Conservation (phyloP, 257 asterid species). For the Craterostigma plantagineum region DNA sequence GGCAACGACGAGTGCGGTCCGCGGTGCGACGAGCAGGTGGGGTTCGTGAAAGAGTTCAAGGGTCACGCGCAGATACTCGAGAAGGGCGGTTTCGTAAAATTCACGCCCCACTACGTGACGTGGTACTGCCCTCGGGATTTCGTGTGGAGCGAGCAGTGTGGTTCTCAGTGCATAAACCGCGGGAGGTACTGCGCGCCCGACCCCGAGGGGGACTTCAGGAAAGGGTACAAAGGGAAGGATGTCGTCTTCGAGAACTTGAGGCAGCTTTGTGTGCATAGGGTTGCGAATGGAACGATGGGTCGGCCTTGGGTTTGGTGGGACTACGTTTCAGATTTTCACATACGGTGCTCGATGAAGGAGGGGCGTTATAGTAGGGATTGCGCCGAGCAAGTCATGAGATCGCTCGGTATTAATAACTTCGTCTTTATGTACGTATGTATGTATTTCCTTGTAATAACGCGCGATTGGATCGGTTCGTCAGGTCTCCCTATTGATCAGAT, state of each 20-base stretch:
- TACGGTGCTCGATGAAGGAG: constrained; percentile 72
- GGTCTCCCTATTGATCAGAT: constrained; percentile 61
- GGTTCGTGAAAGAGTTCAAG: constrained; percentile 47
- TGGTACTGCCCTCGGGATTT: constrained; percentile 81
- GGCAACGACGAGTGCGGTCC: constrained; percentile 83
- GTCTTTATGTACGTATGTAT: too few relatives aligned
- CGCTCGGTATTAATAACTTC: constrained; percentile 32
- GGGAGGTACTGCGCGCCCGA: constrained; percentile 92
- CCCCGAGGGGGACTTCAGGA: constrained; percentile 59
- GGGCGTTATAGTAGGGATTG: constrained; percentile 53
- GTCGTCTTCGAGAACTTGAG: constrained; percentile 68
- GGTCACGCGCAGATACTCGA: constrained; percentile 86
- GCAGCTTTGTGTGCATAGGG: constrained; percentile 78
- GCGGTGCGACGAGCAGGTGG: constrained; percentile 83
- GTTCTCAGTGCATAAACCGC: constrained; percentile 73
- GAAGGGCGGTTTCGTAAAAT: constrained; percentile 59
- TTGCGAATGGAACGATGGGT: constrained; percentile 31
- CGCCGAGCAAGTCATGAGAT: constrained; percentile 61
- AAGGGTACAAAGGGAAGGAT: constrained; percentile 73
- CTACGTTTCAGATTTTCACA: constrained; percentile 72
- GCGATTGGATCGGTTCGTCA: constrained; percentile 5
- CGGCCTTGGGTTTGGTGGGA: constrained; percentile 94
- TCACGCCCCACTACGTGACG: constrained; percentile 78
- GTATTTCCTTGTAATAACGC: background rate
- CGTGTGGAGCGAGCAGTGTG: constrained; percentile 47